Percentiles rank a stretch among this genome's conserved stretches.
Evolutionary conservation across 1,139 yeast genomes (phyloP).

Genomic region (Candida sp.): DNA sequence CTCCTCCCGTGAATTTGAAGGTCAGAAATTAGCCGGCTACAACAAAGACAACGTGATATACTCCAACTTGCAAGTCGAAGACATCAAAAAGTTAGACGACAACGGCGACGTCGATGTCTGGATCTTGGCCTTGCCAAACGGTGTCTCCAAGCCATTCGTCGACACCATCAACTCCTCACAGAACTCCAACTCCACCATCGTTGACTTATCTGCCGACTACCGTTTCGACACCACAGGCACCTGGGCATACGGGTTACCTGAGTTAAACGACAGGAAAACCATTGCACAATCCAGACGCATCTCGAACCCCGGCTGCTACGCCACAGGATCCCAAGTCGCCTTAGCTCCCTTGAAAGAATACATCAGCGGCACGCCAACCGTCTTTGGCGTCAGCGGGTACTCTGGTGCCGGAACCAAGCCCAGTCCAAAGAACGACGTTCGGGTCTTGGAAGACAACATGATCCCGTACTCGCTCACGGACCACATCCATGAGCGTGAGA

Average conservation of each 20-base stretch:
- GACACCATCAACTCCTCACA: conserved; percentile 81
- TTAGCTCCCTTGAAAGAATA: conserved; percentile 80
- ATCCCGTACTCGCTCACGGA: conserved; percentile 97
- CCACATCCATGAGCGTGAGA: conserved; percentile 95
- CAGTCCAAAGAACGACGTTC: conserved; percentile 90
- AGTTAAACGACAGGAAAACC: conserved; percentile 63
- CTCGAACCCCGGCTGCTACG: conserved; percentile 98
- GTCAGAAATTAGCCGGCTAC: conserved; percentile 87
- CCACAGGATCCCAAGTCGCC: conserved; percentile 96
- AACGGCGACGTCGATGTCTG: conserved; percentile 87
- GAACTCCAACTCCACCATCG: conserved; percentile 70
- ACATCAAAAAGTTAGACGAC: conserved; percentile 77
- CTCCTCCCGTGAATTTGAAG: conserved; percentile 93
- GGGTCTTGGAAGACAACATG: conserved; percentile 75
- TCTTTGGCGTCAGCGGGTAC: conserved; percentile 97
- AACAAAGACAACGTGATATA: conserved; percentile 79
- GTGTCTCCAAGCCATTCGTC: conserved; percentile 97
- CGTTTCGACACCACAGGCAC: conserved; percentile 87
- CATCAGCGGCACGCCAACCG: conserved; percentile 72
- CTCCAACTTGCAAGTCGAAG: conserved; percentile 88
- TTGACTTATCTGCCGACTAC: conserved; percentile 95
- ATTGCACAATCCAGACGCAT: conserved; percentile 82
- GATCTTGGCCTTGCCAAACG: conserved; percentile 99
- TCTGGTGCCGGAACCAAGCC: conserved; percentile 99
- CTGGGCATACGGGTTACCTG: conserved; percentile 96